phyloP scores from a whole-genome alignment of 768 basidiomycete species.

The Phaffia tasmanica region DNA sequence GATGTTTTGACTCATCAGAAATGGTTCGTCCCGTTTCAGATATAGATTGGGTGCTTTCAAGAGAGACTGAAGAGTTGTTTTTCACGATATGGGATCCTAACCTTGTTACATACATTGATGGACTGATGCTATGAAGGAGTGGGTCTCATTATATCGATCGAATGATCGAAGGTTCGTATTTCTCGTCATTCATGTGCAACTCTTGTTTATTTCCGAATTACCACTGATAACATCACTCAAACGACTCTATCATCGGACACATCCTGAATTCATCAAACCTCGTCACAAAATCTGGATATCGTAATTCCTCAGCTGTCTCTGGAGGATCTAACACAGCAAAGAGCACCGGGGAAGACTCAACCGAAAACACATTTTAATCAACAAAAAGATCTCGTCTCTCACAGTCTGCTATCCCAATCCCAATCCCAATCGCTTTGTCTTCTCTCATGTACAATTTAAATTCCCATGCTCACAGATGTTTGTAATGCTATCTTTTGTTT shows the following conservation, averaged over 20 bases:
- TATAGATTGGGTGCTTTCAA: background rate
- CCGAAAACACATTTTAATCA: constrained; percentile 64
- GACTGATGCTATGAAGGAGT: constrained; percentile 47
- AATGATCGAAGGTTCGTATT: constrained; percentile 52
- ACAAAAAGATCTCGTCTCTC: too few relatives aligned
- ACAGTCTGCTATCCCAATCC: background rate
- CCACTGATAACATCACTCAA: too few relatives aligned
- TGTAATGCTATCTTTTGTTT: too few relatives aligned
- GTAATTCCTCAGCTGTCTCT: constrained; percentile 46
- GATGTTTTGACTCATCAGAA: constrained; percentile 91
- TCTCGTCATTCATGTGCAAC: too few relatives aligned
- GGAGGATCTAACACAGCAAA: constrained; percentile 83
- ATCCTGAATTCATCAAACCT: too few relatives aligned
- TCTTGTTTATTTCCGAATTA: too few relatives aligned
- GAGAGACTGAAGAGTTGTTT: background rate
- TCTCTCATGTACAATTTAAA: background rate
- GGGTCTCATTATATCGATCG: constrained; percentile 84
- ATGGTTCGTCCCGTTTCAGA: constrained; percentile 47
- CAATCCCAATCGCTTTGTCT: background rate
- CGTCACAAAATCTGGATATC: constrained; percentile 4
- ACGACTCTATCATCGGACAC: too few relatives aligned
- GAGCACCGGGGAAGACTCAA: constrained; percentile 72
- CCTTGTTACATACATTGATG: constrained; percentile 1
- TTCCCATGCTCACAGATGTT: too few relatives aligned
- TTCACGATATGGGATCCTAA: too few relatives aligned